A percentile compares a stretch with the other conserved stretches of the same genome.
Evolutionary conservation across 78 protist genomes (phyloP).

Genomic region (Speleostelium caveatum): DNA sequence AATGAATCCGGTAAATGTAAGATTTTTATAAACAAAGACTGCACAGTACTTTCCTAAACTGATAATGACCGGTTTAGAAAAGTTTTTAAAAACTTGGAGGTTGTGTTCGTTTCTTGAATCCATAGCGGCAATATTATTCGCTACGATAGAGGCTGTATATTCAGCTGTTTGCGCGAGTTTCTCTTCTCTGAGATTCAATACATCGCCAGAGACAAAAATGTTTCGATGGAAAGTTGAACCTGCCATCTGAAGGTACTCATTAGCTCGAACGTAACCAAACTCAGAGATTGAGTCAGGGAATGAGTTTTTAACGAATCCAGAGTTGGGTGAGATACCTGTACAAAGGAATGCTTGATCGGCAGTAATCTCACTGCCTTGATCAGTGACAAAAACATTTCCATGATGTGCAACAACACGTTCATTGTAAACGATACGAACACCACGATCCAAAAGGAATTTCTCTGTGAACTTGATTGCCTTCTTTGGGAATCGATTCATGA

Average conservation of each 20-base stretch:
- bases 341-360: constrained; percentile 80
- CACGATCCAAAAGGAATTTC: constrained; percentile 21
- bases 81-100: constrained; percentile 15
- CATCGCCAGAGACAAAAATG: constrained; percentile 80
- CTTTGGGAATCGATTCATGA: constrained; percentile 81
- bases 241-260: constrained; percentile 66
- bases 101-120: constrained; percentile 20
- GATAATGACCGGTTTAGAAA: constrained; percentile 57
- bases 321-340: constrained; percentile 78
- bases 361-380: constrained; percentile 67
- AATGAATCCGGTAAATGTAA: constrained; percentile 61
- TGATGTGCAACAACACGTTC: constrained; percentile 72
- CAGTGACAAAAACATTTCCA: constrained; percentile 58
- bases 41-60: constrained; percentile 65
- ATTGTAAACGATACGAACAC: constrained; percentile 48
- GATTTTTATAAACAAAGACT: constrained; percentile 62
- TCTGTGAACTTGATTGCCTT: constrained; percentile 60
- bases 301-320: constrained; percentile 23
- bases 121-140: constrained; percentile 53
- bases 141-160: constrained; percentile 53
- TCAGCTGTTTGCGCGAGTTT: constrained; percentile 74
- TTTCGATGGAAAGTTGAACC: constrained; percentile 51
- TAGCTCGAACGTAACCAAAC: constrained; percentile 59
- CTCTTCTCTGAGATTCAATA: constrained; percentile 59
- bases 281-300: constrained; percentile 63